Base-by-base conservation (phyloP, 2,329 filamentous ascomycete species). In the Shiraia bambusicola region DNA sequence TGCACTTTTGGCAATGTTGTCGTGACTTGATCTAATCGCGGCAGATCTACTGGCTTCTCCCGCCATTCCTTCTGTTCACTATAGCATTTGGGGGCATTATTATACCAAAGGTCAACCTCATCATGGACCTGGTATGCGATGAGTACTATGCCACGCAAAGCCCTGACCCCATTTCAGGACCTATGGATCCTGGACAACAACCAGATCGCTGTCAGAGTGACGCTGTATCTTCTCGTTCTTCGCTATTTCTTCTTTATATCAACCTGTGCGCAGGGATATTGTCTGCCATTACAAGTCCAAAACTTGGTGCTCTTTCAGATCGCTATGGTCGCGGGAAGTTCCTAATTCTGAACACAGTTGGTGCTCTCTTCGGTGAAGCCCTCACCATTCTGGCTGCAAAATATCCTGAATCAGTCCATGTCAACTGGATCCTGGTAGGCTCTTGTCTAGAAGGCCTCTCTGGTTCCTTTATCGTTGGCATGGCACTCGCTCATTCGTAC, bases 31-130 rank as follows among this genome's bases (percentile, higher is more conserved):
- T 25, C 45, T 56, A 37, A 42, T 42, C 39, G 22, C 30, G 17
- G n/a, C 39, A 71, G 87, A 81, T 94, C 37, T 88, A 78, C 68
- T 97, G 90, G 88, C 76, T 97, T 4, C 68, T 97, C 6, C 81
- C 80, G 0, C 87, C 90, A 1, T 93, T 91, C 68, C 76, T 87
- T 41, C 69, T 95, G 31, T 92, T 89, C 63, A 88, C 89, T 0
- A 74, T 94, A 39, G 90, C 91, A 0, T 92, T 93, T 67, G 93
- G 92, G 24, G 89, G 88, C 42, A 80, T 88, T 6, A 75, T 93
- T 6, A 88, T 96, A 7, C 91, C 92, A 8, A 93, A 87, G 66
- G 76, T 95, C 49, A 95, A 95, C 61, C 72, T 96, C 69, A 88
- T 95, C 49, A 77, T 95, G 47, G 79, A 84, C 43, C 76, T 98